Percentiles rank a stretch among this genome's conserved stretches.
These are phyloP conservation scores for Eruca vesicaria DNA, from an alignment of 441 rosid genomes.

Conservation along the genomic window DNA sequence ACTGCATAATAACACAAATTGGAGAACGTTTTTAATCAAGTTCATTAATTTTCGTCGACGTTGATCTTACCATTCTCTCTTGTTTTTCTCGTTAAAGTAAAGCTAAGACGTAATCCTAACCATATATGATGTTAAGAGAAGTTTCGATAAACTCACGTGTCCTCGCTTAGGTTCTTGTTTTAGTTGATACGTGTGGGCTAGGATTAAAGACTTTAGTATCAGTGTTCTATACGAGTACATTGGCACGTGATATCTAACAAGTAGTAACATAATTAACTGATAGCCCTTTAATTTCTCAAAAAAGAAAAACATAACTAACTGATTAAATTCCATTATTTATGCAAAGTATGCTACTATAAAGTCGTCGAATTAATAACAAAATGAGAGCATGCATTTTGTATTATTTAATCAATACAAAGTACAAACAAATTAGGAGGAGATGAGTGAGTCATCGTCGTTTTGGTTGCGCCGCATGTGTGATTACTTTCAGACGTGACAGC, in stretches of 20 bases:
- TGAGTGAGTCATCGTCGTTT: constrained; percentile 23
- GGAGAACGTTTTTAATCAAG: background rate
- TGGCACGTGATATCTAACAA: background rate
- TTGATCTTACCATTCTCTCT: background rate
- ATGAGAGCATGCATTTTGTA: constrained; percentile 5
- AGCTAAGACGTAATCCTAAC: background rate
- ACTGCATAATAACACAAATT: background rate
- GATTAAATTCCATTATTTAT: background rate
- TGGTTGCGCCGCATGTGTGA: constrained; percentile 21
- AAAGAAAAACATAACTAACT: constrained; percentile 7
- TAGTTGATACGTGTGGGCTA: background rate
- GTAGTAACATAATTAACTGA: constrained; percentile 5
- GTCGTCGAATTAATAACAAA: background rate
- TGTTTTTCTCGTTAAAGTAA: background rate
- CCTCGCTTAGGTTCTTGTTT: background rate
- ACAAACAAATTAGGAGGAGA: background rate
- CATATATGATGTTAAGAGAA: background rate
- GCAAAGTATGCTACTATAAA: background rate
- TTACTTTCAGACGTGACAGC: constrained; percentile 26
- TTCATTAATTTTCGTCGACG: background rate
- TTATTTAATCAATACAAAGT: background rate
- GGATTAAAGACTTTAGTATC: background rate
- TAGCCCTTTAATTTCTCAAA: too few relatives aligned
- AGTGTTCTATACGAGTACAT: background rate
- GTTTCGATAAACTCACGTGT: background rate